These are phyloP conservation scores for Chrysanthemum seticuspe DNA, from an alignment of 129 eudicot genomes.

Conservation along the genomic window DNA sequence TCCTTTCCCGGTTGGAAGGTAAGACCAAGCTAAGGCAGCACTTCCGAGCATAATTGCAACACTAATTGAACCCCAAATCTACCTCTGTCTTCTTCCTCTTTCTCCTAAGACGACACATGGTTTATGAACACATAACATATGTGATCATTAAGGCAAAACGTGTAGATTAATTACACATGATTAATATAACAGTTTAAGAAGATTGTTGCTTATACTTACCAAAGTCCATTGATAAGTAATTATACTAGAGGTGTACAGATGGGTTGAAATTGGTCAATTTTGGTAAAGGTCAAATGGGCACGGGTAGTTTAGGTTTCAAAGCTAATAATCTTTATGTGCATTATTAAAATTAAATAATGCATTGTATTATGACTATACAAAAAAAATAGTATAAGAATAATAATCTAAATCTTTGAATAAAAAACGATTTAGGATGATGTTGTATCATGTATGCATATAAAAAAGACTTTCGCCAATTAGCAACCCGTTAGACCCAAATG, in stretches of 20 bases:
- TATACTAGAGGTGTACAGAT: neutral
- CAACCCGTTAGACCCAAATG: neutral
- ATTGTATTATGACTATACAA: neutral
- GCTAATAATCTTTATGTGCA: neutral
- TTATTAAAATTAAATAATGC: neutral
- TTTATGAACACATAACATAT: slow-evolving; percentile 36
- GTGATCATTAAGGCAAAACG: neutral
- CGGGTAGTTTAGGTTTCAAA: neutral
- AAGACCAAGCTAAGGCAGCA: slow-evolving; percentile 75
- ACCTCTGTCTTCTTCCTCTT: slow-evolving; percentile 68
- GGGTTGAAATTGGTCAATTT: neutral
- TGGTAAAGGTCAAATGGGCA: neutral
- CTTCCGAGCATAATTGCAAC: slow-evolving; percentile 65
- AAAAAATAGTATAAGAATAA: neutral
- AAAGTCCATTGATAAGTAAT: too few relatives aligned
- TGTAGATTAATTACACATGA: too few relatives aligned
- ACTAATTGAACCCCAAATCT: slow-evolving; percentile 81
- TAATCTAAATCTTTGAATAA: neutral
- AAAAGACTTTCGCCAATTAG: neutral
- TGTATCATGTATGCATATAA: neutral
- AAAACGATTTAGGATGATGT: neutral
- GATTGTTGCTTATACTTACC: too few relatives aligned
- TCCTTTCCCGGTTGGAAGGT: slow-evolving; percentile 55
- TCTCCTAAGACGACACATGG: slow-evolving; percentile 67
- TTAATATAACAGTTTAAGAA: too few relatives aligned